phyloP scores from a whole-genome alignment of 2,329 filamentous ascomycete genomes.

The Juglanconis oblonga region DNA sequence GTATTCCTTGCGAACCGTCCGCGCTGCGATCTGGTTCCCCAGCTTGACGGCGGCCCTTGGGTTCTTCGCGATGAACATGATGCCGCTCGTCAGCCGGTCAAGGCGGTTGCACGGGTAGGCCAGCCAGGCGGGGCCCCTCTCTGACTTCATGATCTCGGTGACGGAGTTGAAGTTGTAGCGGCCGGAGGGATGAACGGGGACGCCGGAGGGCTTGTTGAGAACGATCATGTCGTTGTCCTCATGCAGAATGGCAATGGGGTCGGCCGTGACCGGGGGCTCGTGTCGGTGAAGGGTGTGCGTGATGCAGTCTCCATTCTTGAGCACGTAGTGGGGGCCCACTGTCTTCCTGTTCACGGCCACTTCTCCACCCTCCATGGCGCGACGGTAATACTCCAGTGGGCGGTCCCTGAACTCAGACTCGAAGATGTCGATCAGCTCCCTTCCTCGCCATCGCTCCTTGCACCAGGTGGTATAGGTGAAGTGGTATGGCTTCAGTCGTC shows the following conservation, averaged over 20 bases:
- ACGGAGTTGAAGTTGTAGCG: constrained; percentile 95
- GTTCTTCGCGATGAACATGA: constrained; percentile 97
- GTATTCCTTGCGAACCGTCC: constrained; percentile 93
- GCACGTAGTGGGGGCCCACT: constrained; percentile 64
- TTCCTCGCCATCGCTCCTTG: constrained; percentile 88
- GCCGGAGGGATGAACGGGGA: constrained; percentile 92
- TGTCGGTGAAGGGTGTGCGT: constrained; percentile 94
- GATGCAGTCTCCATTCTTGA: constrained; percentile 87
- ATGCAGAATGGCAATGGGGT: constrained; percentile 78
- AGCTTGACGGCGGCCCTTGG: constrained; percentile 75
- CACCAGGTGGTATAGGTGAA: constrained; percentile 94
- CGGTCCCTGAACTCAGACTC: constrained; percentile 88
- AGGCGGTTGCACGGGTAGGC: constrained; percentile 83
- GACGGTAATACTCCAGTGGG: constrained; percentile 79
- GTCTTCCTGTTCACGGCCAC: constrained; percentile 77
- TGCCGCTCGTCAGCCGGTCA: constrained; percentile 87
- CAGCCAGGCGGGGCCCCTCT: constrained; percentile 55
- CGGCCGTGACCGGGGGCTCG: constrained; percentile 85
- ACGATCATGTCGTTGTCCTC: constrained; percentile 93
- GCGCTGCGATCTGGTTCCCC: constrained; percentile 69
- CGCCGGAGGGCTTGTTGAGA: constrained; percentile 90
- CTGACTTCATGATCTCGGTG: constrained; percentile 85
- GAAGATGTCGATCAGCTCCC: constrained; percentile 82
- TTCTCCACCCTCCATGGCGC: constrained; percentile 75
- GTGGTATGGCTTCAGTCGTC: constrained; percentile 82